phyloP scores from a whole-genome alignment of 768 basidiomycete genomes.

The Gautieria morchelliformis region DNA sequence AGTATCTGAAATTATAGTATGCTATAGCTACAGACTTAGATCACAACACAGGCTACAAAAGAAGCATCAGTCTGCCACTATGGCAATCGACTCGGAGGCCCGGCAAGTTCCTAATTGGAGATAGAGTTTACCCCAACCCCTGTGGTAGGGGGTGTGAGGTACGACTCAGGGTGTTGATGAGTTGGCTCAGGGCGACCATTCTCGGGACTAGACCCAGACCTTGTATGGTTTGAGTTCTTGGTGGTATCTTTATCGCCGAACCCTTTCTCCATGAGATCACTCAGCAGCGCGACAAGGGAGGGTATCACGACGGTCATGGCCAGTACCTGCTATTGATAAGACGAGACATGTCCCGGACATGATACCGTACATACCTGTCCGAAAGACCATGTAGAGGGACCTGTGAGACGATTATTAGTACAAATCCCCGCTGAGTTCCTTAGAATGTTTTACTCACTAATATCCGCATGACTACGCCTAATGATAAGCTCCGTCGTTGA shows the following conservation, averaged over 20 bases:
- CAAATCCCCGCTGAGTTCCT: background rate
- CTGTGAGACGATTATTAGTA: background rate
- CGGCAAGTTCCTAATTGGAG: no score
- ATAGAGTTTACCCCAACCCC: no score
- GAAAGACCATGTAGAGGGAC: background rate
- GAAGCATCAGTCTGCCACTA: no score
- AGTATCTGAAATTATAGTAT: no score
- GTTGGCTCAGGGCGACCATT: no score
- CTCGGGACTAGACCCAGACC: no score
- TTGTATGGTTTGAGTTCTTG: background rate
- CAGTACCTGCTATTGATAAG: background rate
- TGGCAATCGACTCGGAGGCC: no score
- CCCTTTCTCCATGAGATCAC: background rate
- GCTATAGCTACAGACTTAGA: no score
- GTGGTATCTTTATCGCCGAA: background rate
- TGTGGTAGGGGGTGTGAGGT: no score
- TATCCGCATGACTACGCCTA: background rate
- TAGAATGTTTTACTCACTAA: background rate
- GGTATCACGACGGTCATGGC: background rate
- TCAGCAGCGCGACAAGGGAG: background rate
- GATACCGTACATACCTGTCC: background rate
- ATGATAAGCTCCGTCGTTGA: constrained; percentile 2
- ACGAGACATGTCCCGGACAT: background rate
- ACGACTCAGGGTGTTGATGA: no score
- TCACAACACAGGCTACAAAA: no score